Evolutionary conservation across 1,284 basidiomycete species (phyloP), one percentile per base, ranked within the genome.

Genomic region (Moesziomyces sp.): DNA sequence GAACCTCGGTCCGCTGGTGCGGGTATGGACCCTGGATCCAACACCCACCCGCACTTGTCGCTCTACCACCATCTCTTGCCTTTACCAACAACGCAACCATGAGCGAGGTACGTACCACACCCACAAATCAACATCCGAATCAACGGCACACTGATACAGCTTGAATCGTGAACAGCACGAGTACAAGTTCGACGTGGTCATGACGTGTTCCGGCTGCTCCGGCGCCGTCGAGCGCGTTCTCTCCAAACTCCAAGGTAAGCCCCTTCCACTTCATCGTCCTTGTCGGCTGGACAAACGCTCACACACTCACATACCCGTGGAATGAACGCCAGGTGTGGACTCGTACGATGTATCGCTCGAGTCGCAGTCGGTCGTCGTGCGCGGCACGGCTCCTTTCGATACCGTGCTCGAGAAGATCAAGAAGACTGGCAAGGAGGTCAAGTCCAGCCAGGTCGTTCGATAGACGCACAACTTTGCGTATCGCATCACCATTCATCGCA

Each of bases 341-440:
- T 75, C 70, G 4, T 79, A 64, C 46, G 85, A 87, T 6, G 90
- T 93, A 71, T 87, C 83, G 79, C 87, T 93, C 30, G 89, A 89
- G 51, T 89, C 86, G 45, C 91, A 94, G 84, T 87, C 88, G 77
- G 92, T 93, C 50, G 70, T 88, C 46, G 92, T 94, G 49, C 89
- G 85, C 24, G 90, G 89, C 16, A 86, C 86, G 4, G 87, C 89
- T 11, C 79, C 87, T 11, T 92, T 91, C 82, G 91, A 93, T 0
- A 87, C 87, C 5, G 86, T 93, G 46, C 84, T 90, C 42, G 89
- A 86, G 51, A 92, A 88, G 87, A 92, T 94, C 84, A 89, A 89
- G 87, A 94, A 93, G 88, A 94, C 92, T 3, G 93, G 93, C 72
- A 94, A 94, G 86, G 88, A 90, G 88, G 89, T 90, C 60, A 57